Evolutionary conservation across 2,329 filamentous ascomycete species (phyloP).

Genomic region (Catunica adiposa): DNA sequence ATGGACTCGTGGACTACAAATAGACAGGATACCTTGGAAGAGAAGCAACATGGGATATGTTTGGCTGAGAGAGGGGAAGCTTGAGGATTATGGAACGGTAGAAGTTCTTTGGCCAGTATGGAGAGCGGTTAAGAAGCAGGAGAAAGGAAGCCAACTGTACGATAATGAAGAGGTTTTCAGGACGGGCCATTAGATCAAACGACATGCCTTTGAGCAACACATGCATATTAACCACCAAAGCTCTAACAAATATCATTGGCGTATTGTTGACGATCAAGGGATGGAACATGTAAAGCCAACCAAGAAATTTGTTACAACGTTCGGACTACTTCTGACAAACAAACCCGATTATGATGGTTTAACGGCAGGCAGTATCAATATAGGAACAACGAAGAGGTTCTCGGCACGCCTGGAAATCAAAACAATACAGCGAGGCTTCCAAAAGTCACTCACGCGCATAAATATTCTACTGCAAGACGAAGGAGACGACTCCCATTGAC

Average conservation of each 20-base stretch:
- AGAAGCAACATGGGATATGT: too few species aligned
- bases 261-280: too few species aligned
- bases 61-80: too few species aligned
- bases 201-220: not conserved
- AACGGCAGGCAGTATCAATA: not conserved
- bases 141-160: not conserved
- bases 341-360: too few species aligned
- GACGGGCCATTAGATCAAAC: not conserved
- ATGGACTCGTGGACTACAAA: too few species aligned
- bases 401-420: not conserved
- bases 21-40: too few species aligned
- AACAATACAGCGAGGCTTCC: not conserved
- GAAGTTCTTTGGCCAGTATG: not conserved
- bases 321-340: too few species aligned
- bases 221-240: not conserved
- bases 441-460: slow-evolving; percentile 2
- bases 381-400: not conserved
- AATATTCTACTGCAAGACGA: not conserved
- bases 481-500: not conserved
- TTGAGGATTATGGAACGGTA: not conserved
- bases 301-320: too few species aligned
- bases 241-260: too few species aligned
- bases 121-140: not conserved
- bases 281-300: too few species aligned
- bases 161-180: not conserved